Evolutionary conservation across 805 yeast species (phyloP).

Genomic region (Kluyveromyces nonfermentans): DNA sequence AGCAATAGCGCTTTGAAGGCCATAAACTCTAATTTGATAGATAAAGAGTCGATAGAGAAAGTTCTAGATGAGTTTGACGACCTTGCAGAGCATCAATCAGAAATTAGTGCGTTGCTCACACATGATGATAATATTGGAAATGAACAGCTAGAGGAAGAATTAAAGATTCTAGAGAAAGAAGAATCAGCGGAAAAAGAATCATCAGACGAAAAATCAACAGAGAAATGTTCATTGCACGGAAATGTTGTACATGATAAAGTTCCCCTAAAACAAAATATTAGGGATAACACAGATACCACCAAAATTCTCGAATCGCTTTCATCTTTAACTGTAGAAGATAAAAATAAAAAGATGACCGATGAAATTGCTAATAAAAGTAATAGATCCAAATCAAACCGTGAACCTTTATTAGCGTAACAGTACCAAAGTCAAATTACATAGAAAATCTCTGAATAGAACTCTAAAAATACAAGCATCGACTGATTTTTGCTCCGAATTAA

Average conservation of each 20-base stretch:
- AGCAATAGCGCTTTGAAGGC: slow-evolving; percentile 30
- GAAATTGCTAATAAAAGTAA: too few species aligned
- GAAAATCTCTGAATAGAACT: background rate
- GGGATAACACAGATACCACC: background rate
- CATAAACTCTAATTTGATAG: slow-evolving; percentile 35
- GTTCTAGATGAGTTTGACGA: slow-evolving; percentile 34
- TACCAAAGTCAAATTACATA: background rate
- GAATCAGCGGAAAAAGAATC: slow-evolving; percentile 5
- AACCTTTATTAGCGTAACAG: background rate
- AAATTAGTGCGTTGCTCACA: slow-evolving; percentile 27
- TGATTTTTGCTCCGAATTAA: background rate
- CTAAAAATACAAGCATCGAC: background rate
- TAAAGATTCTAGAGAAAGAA: slow-evolving; percentile 28
- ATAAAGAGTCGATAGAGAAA: slow-evolving; percentile 35
- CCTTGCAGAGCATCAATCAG: slow-evolving; percentile 30
- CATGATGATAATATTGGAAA: slow-evolving; percentile 21
- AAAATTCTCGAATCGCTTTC: background rate
- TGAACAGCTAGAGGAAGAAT: slow-evolving; percentile 33
- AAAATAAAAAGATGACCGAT: background rate
- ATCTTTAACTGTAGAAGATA: background rate
- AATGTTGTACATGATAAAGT: too few species aligned
- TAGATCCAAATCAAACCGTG: background rate
- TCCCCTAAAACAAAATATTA: background rate
- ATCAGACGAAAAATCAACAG: too few species aligned
- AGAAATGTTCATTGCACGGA: too few species aligned